Evolutionary conservation across 495 filamentous ascomycete genomes (phyloP).

Genomic region (Bombardia bombarda): DNA sequence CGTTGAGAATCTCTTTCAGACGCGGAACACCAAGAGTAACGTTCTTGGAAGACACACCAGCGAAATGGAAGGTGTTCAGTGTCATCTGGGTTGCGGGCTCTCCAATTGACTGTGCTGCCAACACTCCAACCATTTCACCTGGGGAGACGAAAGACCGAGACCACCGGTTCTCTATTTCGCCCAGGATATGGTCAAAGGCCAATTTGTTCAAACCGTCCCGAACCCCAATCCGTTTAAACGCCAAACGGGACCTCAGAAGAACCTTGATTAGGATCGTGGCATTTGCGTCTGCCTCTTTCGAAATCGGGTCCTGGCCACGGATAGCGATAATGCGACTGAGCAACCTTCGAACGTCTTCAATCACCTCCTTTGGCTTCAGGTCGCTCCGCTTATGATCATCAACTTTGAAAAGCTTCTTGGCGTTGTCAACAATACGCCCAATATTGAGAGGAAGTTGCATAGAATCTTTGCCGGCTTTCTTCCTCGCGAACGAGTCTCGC

Average conservation of each 20-base stretch:
- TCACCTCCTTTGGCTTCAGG: conserved; percentile 79
- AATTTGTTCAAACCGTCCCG: conserved; percentile 80
- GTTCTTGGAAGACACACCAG: conserved; percentile 99
- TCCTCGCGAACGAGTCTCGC: conserved; percentile 42
- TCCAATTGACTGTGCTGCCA: conserved; percentile 97
- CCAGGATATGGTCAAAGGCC: conserved; percentile 86
- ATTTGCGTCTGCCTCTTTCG: conserved; percentile 77
- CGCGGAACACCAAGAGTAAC: conserved; percentile 97
- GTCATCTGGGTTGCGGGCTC: conserved; percentile 99
- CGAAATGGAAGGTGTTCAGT: conserved; percentile 98
- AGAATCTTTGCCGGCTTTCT: conserved; percentile 62
- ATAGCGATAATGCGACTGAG: conserved; percentile 74
- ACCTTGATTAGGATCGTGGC: conserved; percentile 87
- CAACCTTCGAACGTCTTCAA: conserved; percentile 69
- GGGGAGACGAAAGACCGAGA: conserved; percentile 70
- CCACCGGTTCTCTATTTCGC: conserved; percentile 85
- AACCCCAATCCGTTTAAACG: conserved; percentile 83
- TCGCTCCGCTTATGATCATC: conserved; percentile 79
- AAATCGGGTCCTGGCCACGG: conserved; percentile 73
- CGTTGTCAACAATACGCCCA: conserved; percentile 79
- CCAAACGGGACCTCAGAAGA: conserved; percentile 78
- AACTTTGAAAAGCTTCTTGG: conserved; percentile 83
- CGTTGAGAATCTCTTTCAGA: conserved; percentile 98
- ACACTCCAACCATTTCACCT: conserved; percentile 97
- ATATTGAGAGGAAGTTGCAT: conserved; percentile 92